Conservation (phyloP, 805 yeast species). For the Saturnispora silvae region DNA sequence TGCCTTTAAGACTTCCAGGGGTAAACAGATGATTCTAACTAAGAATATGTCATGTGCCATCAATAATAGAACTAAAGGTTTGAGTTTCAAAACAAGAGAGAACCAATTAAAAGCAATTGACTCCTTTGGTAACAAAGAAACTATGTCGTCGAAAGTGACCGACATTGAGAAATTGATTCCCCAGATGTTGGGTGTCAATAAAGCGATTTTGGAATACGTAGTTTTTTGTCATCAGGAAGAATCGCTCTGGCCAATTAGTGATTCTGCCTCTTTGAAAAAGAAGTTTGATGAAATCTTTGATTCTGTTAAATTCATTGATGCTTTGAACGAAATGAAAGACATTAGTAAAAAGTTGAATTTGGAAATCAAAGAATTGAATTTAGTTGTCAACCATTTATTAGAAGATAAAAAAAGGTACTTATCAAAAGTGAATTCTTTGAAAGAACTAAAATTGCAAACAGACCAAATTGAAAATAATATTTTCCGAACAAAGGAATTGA, state of each 20-base stretch:
- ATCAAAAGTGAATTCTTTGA: conserved; percentile 39
- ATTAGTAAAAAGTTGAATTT: conserved; percentile 67
- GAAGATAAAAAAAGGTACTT: conserved; percentile 66
- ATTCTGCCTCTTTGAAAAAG: conserved; percentile 80
- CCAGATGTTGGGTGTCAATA: conserved; percentile 73
- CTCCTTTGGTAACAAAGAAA: conserved; percentile 50
- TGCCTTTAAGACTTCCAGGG: conserved; percentile 67
- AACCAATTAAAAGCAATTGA: conserved; percentile 69
- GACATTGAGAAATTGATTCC: conserved; percentile 83
- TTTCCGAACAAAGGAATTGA: conserved; percentile 34
- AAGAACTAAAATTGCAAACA: conserved; percentile 33
- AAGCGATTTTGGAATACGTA: conserved; percentile 81
- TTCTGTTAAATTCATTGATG: conserved; percentile 87
- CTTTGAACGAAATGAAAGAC: conserved; percentile 65
- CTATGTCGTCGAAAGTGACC: conserved; percentile 70
- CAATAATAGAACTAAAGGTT: conserved; percentile 38
- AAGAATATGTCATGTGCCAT: conserved; percentile 68
- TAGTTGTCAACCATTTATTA: conserved; percentile 66
- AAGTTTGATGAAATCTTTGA: conserved; percentile 95
- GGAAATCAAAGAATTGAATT: conserved; percentile 68
- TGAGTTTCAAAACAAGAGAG: conserved; percentile 80
- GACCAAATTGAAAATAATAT: conserved; percentile 39
- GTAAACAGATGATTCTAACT: conserved; percentile 73
- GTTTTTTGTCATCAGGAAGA: conserved; percentile 98
- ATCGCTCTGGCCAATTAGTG: conserved; percentile 90